These are phyloP conservation scores for Cryptosporidium sp. DNA, from an alignment of 169 alveolate genomes.

Conservation along the genomic window DNA sequence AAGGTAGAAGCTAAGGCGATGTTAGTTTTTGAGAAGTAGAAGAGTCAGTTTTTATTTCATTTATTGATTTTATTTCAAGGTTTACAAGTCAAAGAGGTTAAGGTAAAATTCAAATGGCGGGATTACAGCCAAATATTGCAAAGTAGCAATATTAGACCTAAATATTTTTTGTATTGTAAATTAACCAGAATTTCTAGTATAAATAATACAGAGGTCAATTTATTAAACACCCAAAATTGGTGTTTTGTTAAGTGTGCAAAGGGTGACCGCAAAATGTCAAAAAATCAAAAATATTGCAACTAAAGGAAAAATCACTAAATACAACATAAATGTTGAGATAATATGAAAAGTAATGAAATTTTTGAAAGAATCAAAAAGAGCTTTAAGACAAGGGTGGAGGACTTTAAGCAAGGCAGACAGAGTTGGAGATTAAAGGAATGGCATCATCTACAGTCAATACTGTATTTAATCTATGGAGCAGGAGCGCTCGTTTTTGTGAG, in stretches of 20 bases:
- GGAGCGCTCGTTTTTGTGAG: constrained; percentile 54
- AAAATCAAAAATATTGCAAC: not conserved
- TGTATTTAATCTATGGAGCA: constrained; percentile 37
- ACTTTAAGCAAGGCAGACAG: constrained; percentile 69
- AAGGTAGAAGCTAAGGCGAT: too few species aligned
- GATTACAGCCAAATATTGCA: not conserved
- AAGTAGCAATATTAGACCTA: not conserved
- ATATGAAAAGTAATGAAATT: constrained; percentile 36
- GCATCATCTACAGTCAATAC: constrained; percentile 43
- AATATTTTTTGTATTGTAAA: not conserved
- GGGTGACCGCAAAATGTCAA: constrained; percentile 53
- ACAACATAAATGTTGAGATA: not conserved
- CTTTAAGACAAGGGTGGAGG: constrained; percentile 25
- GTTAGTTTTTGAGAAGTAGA: too few species aligned
- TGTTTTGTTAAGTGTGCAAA: constrained; percentile 21
- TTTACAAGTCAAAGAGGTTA: too few species aligned
- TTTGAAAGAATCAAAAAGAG: constrained; percentile 10
- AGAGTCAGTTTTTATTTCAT: too few species aligned
- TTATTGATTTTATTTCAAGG: not conserved
- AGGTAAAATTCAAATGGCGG: not conserved
- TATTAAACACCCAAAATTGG: constrained; percentile 15
- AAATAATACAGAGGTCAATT: not conserved
- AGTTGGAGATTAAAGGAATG: constrained; percentile 76
- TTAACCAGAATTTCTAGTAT: not conserved
- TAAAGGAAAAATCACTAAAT: not conserved